A percentile compares a stretch with the other conserved stretches of the same genome.
These are phyloP conservation scores for Juglanconis oblonga DNA, from an alignment of 2,329 filamentous ascomycete genomes.

Conservation along the genomic window DNA sequence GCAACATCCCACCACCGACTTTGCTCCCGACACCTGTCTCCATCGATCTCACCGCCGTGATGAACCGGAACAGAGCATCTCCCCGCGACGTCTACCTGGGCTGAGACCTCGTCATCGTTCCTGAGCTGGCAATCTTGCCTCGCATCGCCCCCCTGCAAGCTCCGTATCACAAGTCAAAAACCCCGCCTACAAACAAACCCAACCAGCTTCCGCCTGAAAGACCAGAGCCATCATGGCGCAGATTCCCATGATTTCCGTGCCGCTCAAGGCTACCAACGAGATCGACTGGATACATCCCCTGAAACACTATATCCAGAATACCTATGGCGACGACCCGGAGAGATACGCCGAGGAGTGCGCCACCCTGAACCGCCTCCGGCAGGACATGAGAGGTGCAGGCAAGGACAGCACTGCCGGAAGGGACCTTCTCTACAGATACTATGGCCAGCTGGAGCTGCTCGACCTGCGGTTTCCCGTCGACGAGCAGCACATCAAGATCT, in stretches of 20 bases:
- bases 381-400: conserved; percentile 97
- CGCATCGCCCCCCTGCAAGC: conserved; percentile 13
- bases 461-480: conserved; percentile 96
- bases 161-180: conserved; percentile 13
- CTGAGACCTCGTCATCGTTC: conserved; percentile 10
- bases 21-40: background rate
- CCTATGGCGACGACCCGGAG: conserved; percentile 95
- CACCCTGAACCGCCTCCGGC: conserved; percentile 87
- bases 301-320: conserved; percentile 88
- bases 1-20: conserved; percentile 4
- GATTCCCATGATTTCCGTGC: conserved; percentile 92
- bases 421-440: conserved; percentile 94
- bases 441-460: conserved; percentile 91
- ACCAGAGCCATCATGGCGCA: conserved; percentile 60
- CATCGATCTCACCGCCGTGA: conserved; percentile 8
- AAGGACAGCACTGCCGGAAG: conserved; percentile 93
- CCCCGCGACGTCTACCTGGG: conserved; percentile 1
- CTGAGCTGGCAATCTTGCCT: background rate
- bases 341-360: conserved; percentile 93
- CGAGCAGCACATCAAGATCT: conserved; percentile 98
- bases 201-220: background rate
- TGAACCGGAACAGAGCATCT: conserved; percentile 8
- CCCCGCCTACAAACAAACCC: conserved; percentile 3
- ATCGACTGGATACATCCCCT: conserved; percentile 95
- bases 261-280: conserved; percentile 91